Conservation (phyloP, 192 early-diverging fungal genomes). For the Linnemannia elongata region DNA sequence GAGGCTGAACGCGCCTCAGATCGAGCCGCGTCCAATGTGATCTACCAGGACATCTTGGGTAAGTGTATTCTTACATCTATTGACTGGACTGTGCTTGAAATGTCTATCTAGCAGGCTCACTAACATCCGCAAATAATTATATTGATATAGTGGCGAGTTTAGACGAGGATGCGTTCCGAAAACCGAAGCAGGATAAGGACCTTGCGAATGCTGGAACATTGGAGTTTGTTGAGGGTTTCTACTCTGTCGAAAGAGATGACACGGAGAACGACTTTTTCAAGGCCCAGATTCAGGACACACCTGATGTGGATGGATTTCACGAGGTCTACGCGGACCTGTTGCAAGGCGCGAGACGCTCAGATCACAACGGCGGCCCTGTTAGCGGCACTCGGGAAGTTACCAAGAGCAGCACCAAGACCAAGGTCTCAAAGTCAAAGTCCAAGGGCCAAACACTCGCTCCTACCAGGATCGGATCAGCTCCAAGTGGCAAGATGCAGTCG, state of each 20-base stretch:
- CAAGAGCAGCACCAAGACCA: not conserved
- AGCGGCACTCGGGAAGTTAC: not conserved
- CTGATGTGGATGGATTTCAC: constrained; percentile 45
- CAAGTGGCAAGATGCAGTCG: not conserved
- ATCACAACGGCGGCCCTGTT: not conserved
- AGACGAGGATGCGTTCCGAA: constrained; percentile 67
- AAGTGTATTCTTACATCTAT: not conserved
- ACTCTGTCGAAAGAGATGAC: constrained; percentile 48
- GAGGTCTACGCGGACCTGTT: constrained; percentile 49
- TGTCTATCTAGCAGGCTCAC: not conserved
- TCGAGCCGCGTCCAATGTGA: constrained; percentile 47
- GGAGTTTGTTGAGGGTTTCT: constrained; percentile 65
- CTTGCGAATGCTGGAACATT: constrained; percentile 38
- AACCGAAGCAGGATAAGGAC: constrained; percentile 26
- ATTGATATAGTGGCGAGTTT: constrained; percentile 58
- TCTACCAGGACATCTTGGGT: constrained; percentile 53
- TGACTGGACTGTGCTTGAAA: no score
- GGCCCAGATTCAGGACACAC: constrained; percentile 37
- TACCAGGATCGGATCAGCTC: not conserved
- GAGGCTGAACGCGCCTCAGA: constrained; percentile 41
- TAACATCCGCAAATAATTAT: not conserved
- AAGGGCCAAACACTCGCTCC: not conserved
- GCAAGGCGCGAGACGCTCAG: not conserved
- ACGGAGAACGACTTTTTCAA: constrained; percentile 31
- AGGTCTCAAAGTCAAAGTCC: constrained; percentile 14